These are phyloP conservation scores for Thyridium curvatum DNA, from an alignment of 2,329 filamentous ascomycete species.

Conservation along the genomic window DNA sequence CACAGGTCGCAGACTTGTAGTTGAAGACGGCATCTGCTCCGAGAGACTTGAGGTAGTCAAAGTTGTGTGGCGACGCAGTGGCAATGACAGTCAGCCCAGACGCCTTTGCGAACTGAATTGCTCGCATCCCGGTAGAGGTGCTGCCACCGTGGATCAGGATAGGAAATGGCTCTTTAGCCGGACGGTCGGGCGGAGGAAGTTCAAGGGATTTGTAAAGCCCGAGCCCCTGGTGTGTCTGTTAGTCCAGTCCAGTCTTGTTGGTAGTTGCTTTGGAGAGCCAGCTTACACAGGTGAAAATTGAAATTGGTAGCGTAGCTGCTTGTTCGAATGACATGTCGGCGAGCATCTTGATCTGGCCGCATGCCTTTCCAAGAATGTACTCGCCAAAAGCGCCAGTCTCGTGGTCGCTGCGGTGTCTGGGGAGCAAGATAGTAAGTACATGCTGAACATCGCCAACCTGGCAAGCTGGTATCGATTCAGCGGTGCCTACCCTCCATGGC, in stretches of 20 bases:
- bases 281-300: no score
- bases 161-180: no score
- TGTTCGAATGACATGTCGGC: constrained; percentile 36
- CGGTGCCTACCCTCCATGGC: constrained; percentile 20
- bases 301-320: constrained; percentile 27
- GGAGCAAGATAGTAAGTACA: no score
- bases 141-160: constrained; percentile 41
- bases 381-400: constrained; percentile 38
- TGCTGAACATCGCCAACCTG: no score
- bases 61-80: constrained; percentile 30
- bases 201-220: constrained; percentile 38
- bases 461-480: no score
- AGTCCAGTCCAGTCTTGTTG: no score
- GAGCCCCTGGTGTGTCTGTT: constrained; percentile 21
- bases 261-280: no score
- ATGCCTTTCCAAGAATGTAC: constrained; percentile 28
- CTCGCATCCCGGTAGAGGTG: constrained; percentile 50
- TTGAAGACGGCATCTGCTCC: constrained; percentile 42
- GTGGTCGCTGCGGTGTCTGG: constrained; percentile 22
- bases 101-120: constrained; percentile 35
- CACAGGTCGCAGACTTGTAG: constrained; percentile 24
- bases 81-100: constrained; percentile 31
- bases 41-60: constrained; percentile 28
- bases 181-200: constrained; percentile 14
- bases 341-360: constrained; percentile 36